Conservation (phyloP, 1,284 basidiomycete genomes). For the Afroboletus lepidellus region DNA sequence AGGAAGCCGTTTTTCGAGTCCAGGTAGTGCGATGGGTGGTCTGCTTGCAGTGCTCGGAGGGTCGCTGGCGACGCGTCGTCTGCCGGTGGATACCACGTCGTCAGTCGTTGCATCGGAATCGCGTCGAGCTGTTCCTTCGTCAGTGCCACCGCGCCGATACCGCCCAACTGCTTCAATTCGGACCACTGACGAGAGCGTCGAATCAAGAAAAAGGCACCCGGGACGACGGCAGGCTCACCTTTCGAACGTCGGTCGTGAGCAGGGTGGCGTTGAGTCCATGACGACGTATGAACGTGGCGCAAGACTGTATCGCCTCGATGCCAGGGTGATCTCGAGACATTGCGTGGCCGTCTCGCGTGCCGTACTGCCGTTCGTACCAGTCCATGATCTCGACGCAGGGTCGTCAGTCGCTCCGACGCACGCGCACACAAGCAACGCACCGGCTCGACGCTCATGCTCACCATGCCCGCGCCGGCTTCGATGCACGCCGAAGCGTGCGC, state of each 20-base stretch:
- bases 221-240: conserved; percentile 28
- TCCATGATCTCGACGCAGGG: conserved; percentile 37
- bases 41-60: conserved; percentile 35
- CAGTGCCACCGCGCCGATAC: conserved; percentile 42
- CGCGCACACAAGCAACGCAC: conserved; percentile 37
- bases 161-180: conserved; percentile 39
- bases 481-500: conserved; percentile 55
- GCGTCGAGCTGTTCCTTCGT: conserved; percentile 36
- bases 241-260: conserved; percentile 42
- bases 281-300: conserved; percentile 44
- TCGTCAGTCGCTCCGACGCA: neutral
- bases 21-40: conserved; percentile 34
- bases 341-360: conserved; percentile 12
- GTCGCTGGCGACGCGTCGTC: conserved; percentile 27
- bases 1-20: conserved; percentile 26
- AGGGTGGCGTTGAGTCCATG: conserved; percentile 43
- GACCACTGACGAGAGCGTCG: conserved; percentile 33
- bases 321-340: conserved; percentile 39
- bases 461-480: conserved; percentile 45
- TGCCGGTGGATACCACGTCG: conserved; percentile 28
- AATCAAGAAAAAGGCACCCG: neutral
- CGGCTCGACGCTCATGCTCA: conserved; percentile 49
- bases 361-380: conserved; percentile 40
- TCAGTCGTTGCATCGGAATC: conserved; percentile 24
- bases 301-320: conserved; percentile 49